Evolutionary conservation across 768 basidiomycete species (phyloP), one percentile per base, ranked within the genome.

Genomic region (Agaricus bisporus): DNA sequence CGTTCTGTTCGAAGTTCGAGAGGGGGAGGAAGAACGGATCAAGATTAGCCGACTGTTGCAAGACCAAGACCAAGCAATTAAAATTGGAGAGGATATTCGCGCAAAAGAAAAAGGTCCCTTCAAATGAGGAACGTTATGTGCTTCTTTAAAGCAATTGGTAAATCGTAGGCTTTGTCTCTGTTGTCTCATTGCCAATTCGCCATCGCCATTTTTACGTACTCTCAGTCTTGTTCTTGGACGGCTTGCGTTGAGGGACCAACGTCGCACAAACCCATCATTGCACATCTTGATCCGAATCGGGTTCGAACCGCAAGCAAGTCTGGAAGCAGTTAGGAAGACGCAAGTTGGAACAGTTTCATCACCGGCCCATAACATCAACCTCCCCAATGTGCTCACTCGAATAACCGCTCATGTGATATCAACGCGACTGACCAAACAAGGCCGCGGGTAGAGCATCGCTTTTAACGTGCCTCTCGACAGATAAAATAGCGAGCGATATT

Each of bases 1-100:
- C 91, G 90, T 79, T 91, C 95, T 98, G 70, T 59, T 71, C 66
- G 66, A 64, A 54, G 63, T 58, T 63, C 64, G 68, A 63, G 64
- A 65, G 64, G 66, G 68, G 74, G 75, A 74, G 70, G 70, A 68
- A 69, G 67, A 65, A 68, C 62, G 67, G 61, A 52, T 49, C 59
- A 54, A 42, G 59, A 69, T 81, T 66, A 79, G 78, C 69, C 70
- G 74, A 70, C 61, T 68, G 70, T 76, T 75, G 67, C 67, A 62
- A 68, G 63, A 66, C 59, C 66, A 70, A 71, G 71, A 73, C 70
- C 66, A 71, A 46, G 44, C 44, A 28, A 58, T 58, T 68, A 76
- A 70, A 55, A 68, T 62, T 66, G 46, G 55, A 35, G 58, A 55
- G 17, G 48, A 61, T 62, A 59, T 57, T 61, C 59, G 59, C 64